These are phyloP conservation scores for Capsella bursapastoris DNA, from an alignment of 345 rosid species.

Conservation along the genomic window DNA sequence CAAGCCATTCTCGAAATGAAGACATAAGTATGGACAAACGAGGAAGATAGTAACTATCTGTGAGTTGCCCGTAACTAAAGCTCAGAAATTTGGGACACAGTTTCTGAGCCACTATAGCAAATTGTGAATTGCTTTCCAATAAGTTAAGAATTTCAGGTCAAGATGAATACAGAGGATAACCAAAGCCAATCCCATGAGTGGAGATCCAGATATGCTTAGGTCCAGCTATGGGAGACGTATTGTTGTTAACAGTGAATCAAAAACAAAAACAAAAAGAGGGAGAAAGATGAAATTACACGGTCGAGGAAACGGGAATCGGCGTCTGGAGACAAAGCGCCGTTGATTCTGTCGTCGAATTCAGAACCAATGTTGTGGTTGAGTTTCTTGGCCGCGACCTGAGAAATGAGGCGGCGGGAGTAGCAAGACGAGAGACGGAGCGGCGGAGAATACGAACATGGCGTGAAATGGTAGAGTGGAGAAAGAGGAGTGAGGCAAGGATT, in stretches of 20 bases:
- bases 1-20: not conserved
- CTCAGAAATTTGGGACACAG: not conserved
- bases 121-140: not conserved
- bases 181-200: not conserved
- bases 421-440: conserved; percentile 37
- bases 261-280: not conserved
- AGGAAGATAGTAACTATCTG: not conserved
- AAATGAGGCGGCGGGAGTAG: conserved; percentile 40
- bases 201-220: not conserved
- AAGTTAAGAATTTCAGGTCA: not conserved
- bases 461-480: conserved; percentile 32
- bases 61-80: conserved; percentile 2
- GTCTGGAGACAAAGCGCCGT: conserved; percentile 60
- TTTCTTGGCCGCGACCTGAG: conserved; percentile 47
- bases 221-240: not conserved
- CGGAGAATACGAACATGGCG: conserved; percentile 34
- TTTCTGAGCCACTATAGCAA: not conserved
- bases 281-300: conserved; percentile 51
- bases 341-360: conserved; percentile 61
- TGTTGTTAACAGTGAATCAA: not conserved
- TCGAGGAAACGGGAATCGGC: conserved; percentile 79
- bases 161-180: not conserved
- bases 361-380: conserved; percentile 47
- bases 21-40: not conserved
- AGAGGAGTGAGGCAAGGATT: conserved; percentile 33